These are phyloP conservation scores for Aspergillus awamori DNA, from an alignment of 2,329 filamentous ascomycete species.

Conservation along the genomic window DNA sequence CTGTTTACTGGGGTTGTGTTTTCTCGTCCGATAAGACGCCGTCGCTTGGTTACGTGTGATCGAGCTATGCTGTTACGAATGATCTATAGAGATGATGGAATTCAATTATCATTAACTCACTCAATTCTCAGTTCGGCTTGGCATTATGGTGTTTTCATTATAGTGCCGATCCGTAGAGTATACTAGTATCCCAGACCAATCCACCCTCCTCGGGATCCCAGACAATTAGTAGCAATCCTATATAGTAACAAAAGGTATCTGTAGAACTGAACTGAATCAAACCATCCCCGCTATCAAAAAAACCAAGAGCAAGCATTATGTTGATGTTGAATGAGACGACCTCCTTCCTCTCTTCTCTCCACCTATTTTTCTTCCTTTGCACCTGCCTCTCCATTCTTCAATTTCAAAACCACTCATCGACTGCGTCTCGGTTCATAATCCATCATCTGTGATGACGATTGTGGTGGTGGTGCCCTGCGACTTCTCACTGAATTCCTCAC, in stretches of 20 bases:
- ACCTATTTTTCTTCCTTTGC: too few species aligned
- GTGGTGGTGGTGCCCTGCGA: conserved; percentile 28
- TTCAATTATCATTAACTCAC: conserved; percentile 12
- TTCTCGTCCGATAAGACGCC: background rate
- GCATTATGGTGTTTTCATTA: too few species aligned
- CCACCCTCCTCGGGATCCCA: background rate
- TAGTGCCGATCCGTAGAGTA: too few species aligned
- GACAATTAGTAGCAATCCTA: background rate
- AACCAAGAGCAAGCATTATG: background rate
- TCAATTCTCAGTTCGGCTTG: too few species aligned
- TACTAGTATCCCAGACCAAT: background rate
- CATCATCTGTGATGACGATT: background rate
- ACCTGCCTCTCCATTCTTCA: too few species aligned
- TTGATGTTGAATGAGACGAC: background rate
- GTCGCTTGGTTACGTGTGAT: conserved; percentile 22
- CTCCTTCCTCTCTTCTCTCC: conserved; percentile 19
- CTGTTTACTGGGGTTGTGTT: background rate
- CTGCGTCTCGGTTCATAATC: conserved; percentile 35
- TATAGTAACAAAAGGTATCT: background rate
- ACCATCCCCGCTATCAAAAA: background rate
- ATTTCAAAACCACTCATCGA: conserved; percentile 1
- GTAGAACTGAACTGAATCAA: background rate
- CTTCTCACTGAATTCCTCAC: conserved; percentile 33
- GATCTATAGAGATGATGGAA: conserved; percentile 45
- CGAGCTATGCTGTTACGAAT: conserved; percentile 46